Conservation (phyloP, 1,284 basidiomycete genomes). For the Calocybe gambosa region DNA sequence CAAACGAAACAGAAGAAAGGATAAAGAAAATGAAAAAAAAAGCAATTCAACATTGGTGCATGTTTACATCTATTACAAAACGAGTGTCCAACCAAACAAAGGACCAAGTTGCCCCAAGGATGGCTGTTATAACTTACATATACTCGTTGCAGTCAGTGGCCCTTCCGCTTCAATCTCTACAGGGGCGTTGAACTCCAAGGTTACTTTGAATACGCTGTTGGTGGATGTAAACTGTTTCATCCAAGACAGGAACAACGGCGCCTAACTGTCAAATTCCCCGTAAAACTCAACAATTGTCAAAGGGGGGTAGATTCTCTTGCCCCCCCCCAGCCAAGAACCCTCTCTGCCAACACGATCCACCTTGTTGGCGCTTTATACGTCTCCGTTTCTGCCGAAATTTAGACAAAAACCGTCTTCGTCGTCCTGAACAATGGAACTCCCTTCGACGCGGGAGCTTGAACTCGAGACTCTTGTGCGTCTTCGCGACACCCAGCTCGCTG, state of each 20-base stretch:
- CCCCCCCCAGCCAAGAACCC: neutral
- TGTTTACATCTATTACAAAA: constrained; percentile 16
- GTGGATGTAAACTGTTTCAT: neutral
- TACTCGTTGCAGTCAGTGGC: neutral
- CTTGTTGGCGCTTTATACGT: neutral
- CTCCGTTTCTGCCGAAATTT: neutral
- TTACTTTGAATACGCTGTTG: neutral
- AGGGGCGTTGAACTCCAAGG: neutral
- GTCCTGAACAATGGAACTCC: constrained; percentile 50
- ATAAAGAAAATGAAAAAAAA: too few species aligned
- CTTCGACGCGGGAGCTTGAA: constrained; percentile 67
- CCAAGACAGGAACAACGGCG: neutral
- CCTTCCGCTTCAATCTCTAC: neutral
- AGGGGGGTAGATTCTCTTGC: too few species aligned
- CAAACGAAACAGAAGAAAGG: too few species aligned
- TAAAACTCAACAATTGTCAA: constrained; percentile 15
- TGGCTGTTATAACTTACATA: neutral
- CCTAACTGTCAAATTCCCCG: neutral
- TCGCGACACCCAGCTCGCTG: constrained; percentile 62
- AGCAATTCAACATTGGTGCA: neutral
- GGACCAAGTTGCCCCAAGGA: neutral
- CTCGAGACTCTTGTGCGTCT: constrained; percentile 67
- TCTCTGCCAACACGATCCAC: neutral
- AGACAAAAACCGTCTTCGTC: neutral
- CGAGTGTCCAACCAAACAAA: constrained; percentile 1